A percentile compares a stretch with the other conserved stretches of the same genome.
phyloP scores from a whole-genome alignment of 306 rosid species.

The Castanospermum australe region DNA sequence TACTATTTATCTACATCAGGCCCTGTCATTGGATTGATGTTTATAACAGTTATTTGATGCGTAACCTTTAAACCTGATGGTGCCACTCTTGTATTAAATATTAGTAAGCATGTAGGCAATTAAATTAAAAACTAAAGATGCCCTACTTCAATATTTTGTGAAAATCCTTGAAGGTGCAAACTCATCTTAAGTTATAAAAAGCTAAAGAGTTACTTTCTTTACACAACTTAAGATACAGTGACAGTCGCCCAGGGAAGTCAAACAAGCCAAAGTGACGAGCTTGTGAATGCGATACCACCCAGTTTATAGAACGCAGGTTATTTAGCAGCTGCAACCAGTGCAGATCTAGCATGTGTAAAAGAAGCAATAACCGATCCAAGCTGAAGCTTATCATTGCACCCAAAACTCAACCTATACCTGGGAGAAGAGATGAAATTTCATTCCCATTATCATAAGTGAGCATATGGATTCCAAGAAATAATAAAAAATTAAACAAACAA shows the following conservation, averaged over 20 bases:
- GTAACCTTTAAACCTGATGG: neutral
- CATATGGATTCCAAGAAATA: neutral
- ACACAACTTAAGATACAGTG: neutral
- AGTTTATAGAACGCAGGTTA: conserved; percentile 12
- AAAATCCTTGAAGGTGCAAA: neutral
- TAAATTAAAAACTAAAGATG: neutral
- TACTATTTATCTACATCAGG: neutral
- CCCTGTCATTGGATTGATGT: neutral
- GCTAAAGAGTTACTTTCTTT: neutral
- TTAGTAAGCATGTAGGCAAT: neutral
- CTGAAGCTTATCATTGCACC: conserved; percentile 65
- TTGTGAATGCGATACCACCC: neutral
- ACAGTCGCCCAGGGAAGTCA: neutral
- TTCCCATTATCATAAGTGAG: neutral
- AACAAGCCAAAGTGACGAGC: neutral
- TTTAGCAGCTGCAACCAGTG: conserved; percentile 48
- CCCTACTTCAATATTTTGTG: neutral
- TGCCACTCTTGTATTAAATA: neutral
- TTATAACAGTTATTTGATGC: neutral
- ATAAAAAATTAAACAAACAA: neutral
- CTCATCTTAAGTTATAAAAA: neutral
- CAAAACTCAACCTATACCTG: conserved; percentile 67
- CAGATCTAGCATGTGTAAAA: conserved; percentile 55
- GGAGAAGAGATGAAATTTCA: conserved; percentile 4
- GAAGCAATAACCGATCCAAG: conserved; percentile 61